Base-by-base conservation (phyloP, 2,329 filamentous ascomycete genomes). In the Neoarthrinium moseri region DNA sequence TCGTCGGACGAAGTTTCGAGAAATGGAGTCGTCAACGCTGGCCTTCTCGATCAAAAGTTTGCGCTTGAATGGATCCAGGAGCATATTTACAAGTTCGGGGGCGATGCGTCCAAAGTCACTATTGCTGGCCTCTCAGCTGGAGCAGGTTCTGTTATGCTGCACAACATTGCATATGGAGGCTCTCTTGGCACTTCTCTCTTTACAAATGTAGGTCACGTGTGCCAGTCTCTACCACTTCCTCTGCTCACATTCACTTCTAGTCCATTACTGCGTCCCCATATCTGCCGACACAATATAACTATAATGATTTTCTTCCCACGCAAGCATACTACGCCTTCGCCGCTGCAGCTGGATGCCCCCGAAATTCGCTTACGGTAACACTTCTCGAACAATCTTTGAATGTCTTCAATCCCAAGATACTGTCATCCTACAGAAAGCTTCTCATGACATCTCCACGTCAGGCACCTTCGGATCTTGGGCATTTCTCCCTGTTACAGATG, bases 61-160 rank as follows among this genome's bases (percentile, higher is more conserved):
- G 74, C 72, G 1, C 59, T 82, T 3, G 54, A 72, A 56, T 81
- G 78, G 76, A 72, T 81, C 2, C 67, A 76, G 46, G 61, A 68
- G 17, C 60, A 81, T 50, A 77, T 82, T 42, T 57, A 65, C 26
- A 57, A 63, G 7, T 81, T 82, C 48, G 78, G 78, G 2, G 78
- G 78, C 5, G 70, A 81, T 46, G 69, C 71, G 0, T 49, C 47
- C 1, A 71, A 73, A n/a, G 74, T 83, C 1, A 79, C 75, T 0
- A 71, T 81, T 21, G 70, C 68, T 55, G 78, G 80, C 0, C 71
- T 77, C 51, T 76, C 71, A 0, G 77, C 80, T 0, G 78, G 80
- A 3, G 79, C 66, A 0, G 77, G 76, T 1, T 67, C 64, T 3
- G 73, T 74, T 3, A 69, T 68, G 55, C 44, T 78, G 24, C 70